These are phyloP conservation scores for Polyplosphaeria fusca DNA, from an alignment of 495 filamentous ascomycete species.

Conservation along the genomic window DNA sequence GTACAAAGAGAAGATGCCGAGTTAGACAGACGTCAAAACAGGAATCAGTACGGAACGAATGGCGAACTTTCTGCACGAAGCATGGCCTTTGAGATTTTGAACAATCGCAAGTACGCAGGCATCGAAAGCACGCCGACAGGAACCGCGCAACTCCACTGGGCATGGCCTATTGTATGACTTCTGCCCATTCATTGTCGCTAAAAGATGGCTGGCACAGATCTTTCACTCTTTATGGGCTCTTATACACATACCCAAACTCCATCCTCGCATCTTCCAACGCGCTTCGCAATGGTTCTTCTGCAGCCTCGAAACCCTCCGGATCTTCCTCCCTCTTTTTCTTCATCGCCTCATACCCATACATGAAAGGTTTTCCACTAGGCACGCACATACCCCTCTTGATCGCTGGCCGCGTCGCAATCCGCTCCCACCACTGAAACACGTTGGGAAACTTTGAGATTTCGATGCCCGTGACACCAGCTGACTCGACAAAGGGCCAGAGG, in stretches of 20 bases:
- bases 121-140: no score
- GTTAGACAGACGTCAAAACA: no score
- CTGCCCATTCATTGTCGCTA: no score
- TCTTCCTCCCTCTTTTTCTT: neutral
- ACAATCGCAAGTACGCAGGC: no score
- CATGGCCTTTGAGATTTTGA: no score
- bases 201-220: no score
- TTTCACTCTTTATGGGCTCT: no score
- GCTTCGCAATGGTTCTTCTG: neutral
- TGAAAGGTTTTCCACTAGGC: constrained; percentile 11
- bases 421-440: constrained; percentile 30
- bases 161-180: no score
- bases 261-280: neutral
- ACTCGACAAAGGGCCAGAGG: constrained; percentile 33
- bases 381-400: constrained; percentile 30
- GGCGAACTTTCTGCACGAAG: no score
- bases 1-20: no score
- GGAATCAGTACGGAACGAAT: no score
- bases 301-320: neutral
- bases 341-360: neutral
- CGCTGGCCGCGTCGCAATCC: constrained; percentile 28
- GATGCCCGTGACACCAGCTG: constrained; percentile 22
- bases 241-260: neutral
- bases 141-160: no score
- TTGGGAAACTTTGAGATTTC: constrained; percentile 29